Conservation (phyloP, 208 protist species). For the Polymyxa betae region DNA sequence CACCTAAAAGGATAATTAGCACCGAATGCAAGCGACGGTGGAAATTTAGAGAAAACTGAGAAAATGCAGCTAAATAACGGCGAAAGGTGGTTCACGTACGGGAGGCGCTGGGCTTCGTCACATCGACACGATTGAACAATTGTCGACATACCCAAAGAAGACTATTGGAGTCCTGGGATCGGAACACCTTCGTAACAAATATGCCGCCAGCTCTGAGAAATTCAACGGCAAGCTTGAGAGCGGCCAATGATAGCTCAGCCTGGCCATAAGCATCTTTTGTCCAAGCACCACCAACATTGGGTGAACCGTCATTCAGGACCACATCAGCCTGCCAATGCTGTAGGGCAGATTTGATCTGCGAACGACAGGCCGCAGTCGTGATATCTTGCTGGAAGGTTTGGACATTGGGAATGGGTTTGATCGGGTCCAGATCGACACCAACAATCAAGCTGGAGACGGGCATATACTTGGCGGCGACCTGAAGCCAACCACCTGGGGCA, state of each 20-base stretch:
- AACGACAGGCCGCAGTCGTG: constrained; percentile 92
- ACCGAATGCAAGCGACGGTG: too few relatives aligned
- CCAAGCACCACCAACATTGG: constrained; percentile 98
- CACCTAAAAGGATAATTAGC: constrained; percentile 10
- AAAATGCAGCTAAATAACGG: too few relatives aligned
- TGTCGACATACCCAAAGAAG: constrained; percentile 96
- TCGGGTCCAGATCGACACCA: constrained; percentile 86
- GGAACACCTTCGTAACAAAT: constrained; percentile 99
- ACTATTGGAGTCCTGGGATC: constrained; percentile 95
- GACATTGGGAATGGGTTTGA: constrained; percentile 93
- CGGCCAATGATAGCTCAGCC: constrained; percentile 86
- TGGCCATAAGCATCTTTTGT: constrained; percentile 92
- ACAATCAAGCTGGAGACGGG: constrained; percentile 91
- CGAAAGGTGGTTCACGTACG: constrained; percentile 13
- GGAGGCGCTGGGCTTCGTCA: constrained; percentile 51
- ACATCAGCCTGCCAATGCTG: constrained; percentile 84
- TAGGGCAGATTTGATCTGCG: constrained; percentile 87
- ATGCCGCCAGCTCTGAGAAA: constrained; percentile 77
- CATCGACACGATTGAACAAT: constrained; percentile 74
- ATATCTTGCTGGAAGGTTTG: constrained; percentile 91
- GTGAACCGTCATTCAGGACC: constrained; percentile 99
- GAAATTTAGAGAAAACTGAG: too few relatives aligned
- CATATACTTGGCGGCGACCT: constrained; percentile 90
- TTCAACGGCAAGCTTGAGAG: constrained; percentile 92
- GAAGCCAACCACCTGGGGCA: constrained; percentile 65